Evolutionary conservation across 2,329 filamentous ascomycete species (phyloP), one percentile per base, ranked within the genome.

Genomic region (Beauveria brongniartii): DNA sequence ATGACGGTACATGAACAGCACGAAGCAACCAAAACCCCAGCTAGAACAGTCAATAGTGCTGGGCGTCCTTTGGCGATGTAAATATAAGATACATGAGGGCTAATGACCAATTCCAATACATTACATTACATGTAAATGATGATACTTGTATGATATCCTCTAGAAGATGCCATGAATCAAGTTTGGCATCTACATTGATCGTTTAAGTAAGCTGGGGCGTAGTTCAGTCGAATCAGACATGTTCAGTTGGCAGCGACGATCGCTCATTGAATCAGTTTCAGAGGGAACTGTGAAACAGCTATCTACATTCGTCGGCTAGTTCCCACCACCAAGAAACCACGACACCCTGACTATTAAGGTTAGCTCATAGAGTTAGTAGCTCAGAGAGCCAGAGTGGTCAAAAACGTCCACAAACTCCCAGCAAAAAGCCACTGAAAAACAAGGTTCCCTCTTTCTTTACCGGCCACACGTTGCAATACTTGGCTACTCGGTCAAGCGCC

Each of bases 1-100:
- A 40, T 40, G 30, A 56, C 37, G 53, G 59, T 41, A 56, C 46
- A 61, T 56, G 53, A 61, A 61, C 59, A 55, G 53, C 52, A 56
- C 59, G 34, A 56, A 56, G 59, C 53, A 51, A n/a, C 24, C 14
- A 37, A 24, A 44, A 14, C n/a, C 28, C 20, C 20, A 43, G 50
- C 57, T 12, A 26, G 40, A 30, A 24, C 24, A 46, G 40, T 20
- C 18, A 2, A 46, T 3, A 34, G 26, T 37, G 26, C 26, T 46
- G 40, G 40, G 26, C n/a, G 5, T 59, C 40, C 14, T 48, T 34
- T 34, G 40, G 40, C 56, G n/a, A 53, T 53, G 57, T 59, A 59
- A 53, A 46, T 59, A 46, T 10, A 59, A 9, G 24, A 58, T 59
- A 53, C 46, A 53, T 44, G 53, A 46, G 50, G 26, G 26, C 16